Base-by-base conservation (phyloP, 768 basidiomycete species). In the Russula abietina region DNA sequence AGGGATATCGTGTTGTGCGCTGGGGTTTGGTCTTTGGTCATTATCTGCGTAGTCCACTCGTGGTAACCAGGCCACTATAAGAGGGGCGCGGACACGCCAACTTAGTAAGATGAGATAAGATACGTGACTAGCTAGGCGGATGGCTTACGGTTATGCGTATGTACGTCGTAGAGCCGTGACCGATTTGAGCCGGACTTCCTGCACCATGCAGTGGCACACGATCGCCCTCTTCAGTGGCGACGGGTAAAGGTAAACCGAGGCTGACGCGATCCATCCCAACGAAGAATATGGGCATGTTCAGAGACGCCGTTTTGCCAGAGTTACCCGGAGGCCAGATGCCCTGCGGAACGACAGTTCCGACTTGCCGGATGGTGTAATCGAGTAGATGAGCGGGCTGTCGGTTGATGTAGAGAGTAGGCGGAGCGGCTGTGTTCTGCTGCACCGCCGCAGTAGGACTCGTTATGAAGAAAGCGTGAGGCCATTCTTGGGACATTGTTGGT, bases 41-140 rank as follows among this genome's bases (percentile, higher is more conserved):
- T 62, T 9, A 65, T 56, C 43, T 65, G 64, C 2, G 33, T 63
- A 11, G 8, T 9, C 61, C 55, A 63, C 4, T 52, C 41, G 4
- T 4, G 11, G 30, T 65, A 65, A 2, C 64, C 64, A 1, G 54
- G 61, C 64, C 64, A 65, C 64, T 65, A n/a, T 11, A 43, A 12
- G 6, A 8, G 16, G 32, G 1, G 8, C 10, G 8, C 5, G 6
- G 30, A 7, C 30, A 26, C 11, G 33, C 10, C 38, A 10, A 4
- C 7, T 22, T 32, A 60, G 17, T 45, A 10, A 26, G 43, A 17
- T 43, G 5, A 26, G 43, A 45, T 45, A n/a, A n/a, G n/a, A n/a
- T n/a, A n/a, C n/a, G n/a, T n/a, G n/a, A n/a, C n/a, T n/a, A n/a
- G n/a, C n/a, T n/a, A n/a, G n/a, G n/a, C n/a, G n/a, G n/a, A n/a